phyloP scores from a whole-genome alignment of 2,329 filamentous ascomycete species.

The Knoxdaviesia capensis region DNA sequence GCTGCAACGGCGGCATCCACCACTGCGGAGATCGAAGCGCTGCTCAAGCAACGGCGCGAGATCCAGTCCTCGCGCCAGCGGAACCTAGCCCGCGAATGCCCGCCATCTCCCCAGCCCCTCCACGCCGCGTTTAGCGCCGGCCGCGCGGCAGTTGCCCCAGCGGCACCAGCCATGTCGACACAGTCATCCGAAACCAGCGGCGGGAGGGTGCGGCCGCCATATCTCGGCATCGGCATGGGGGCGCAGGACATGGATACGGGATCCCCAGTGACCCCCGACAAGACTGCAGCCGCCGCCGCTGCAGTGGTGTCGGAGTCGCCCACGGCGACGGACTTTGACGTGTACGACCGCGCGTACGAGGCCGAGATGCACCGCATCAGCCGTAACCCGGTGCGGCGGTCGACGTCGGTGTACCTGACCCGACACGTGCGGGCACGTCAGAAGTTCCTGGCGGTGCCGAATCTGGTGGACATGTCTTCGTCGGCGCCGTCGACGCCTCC shows the following conservation, averaged over 20 bases:
- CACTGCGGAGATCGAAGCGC: constrained; percentile 25
- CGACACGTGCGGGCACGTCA: constrained; percentile 24
- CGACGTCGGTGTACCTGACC: constrained; percentile 25
- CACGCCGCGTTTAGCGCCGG: neutral
- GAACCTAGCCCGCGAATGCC: neutral
- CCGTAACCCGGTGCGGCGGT: constrained; percentile 17
- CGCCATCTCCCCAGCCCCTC: neutral
- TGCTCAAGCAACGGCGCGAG: constrained; percentile 25
- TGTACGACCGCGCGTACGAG: constrained; percentile 60
- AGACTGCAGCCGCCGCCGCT: constrained; percentile 8
- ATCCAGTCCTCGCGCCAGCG: constrained; percentile 9
- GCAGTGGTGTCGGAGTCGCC: constrained; percentile 62
- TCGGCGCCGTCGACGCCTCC: too few relatives aligned
- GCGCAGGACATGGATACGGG: neutral
- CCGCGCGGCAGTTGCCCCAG: neutral
- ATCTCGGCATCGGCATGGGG: constrained; percentile 59
- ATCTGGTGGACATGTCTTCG: constrained; percentile 11
- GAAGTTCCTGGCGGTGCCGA: constrained; percentile 16
- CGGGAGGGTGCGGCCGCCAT: constrained; percentile 24
- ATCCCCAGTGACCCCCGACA: neutral
- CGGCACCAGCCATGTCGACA: constrained; percentile 7
- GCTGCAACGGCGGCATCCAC: neutral
- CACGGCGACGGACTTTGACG: constrained; percentile 62
- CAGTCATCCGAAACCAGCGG: constrained; percentile 10
- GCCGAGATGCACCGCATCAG: constrained; percentile 59